Evolutionary conservation across 2,329 filamentous ascomycete species (phyloP), one percentile per base, ranked within the genome.

Genomic region (Stagonosporopsis chrysanthemi): DNA sequence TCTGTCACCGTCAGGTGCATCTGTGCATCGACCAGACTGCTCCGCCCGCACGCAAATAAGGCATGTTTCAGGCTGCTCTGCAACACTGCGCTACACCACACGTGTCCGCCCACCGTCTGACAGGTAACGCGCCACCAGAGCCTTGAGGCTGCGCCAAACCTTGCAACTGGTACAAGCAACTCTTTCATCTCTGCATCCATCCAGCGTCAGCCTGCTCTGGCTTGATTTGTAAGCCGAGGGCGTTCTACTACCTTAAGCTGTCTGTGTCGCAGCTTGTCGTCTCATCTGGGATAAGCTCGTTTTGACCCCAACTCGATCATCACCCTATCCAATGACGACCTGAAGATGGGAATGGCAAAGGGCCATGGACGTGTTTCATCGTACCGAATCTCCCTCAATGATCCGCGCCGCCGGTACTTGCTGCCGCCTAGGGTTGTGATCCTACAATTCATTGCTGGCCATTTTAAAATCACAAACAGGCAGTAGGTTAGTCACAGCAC

Each of bases 281-380:
- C 36, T 29, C 35, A 15, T 47, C 52, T 45, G 36, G 53, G n/a
- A 46, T 47, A 43, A 9, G 17, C 29, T n/a, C 17, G 53, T 51
- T 56, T 47, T 41, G 23, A n/a, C n/a, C n/a, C n/a, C n/a, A n/a
- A n/a, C n/a, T n/a, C n/a, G n/a, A n/a, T n/a, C n/a, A n/a, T n/a
- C n/a, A 29, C 41, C 33, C 41, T 23, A 39, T 43, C 57, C 47
- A 58, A 58, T 64, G 54, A 53, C 56, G 33, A 56, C 53, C 49
- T 53, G 67, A 61, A 63, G 57, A 66, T 63, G 56, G 61, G 63
- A 60, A 61, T 62, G 63, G 55, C 53, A 39, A 60, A 43, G 51
- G 56, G 40, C 54, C 61, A 63, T 60, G 53, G 50, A 63, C 58
- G 15, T 49, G 63, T 68, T 67, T 68, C 64, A 68, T 62, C 58